Evolutionary conservation across 2,329 filamentous ascomycete genomes (phyloP).

Genomic region (Pseudogymnoascus sp.): DNA sequence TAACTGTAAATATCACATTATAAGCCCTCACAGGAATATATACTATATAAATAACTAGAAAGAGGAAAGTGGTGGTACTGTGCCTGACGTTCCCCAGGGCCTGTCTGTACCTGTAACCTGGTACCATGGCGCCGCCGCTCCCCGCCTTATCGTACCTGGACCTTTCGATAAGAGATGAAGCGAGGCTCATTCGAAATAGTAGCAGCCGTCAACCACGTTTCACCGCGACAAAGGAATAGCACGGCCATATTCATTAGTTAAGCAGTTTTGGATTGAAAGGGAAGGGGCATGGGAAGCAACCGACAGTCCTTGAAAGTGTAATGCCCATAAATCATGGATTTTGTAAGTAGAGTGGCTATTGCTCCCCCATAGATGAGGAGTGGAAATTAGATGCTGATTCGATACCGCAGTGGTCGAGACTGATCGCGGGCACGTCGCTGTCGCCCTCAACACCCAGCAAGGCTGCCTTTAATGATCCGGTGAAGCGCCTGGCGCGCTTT

Average conservation of each 20-base stretch:
- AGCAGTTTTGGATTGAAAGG: background rate
- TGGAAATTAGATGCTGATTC: conserved; percentile 9
- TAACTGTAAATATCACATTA: background rate
- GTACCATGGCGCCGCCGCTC: background rate
- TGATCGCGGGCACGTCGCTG: conserved; percentile 56
- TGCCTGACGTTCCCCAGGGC: background rate
- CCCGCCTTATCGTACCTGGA: background rate
- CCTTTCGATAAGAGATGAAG: conserved; percentile 1
- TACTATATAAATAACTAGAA: background rate
- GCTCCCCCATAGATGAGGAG: background rate
- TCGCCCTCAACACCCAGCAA: conserved; percentile 47
- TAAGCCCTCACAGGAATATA: background rate
- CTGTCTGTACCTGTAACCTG: background rate
- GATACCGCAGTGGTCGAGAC: conserved; percentile 54
- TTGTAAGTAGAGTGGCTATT: background rate
- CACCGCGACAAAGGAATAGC: background rate
- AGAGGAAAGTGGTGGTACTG: background rate
- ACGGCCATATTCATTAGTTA: background rate
- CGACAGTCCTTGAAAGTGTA: background rate
- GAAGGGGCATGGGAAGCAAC: background rate
- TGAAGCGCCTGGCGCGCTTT: conserved; percentile 57
- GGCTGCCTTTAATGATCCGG: conserved; percentile 55
- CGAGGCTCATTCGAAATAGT: conserved; percentile 5
- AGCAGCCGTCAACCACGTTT: background rate
- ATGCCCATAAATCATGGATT: background rate